These are phyloP conservation scores for Beverwykella pulmonaria DNA, from an alignment of 495 filamentous ascomycete species.

Conservation along the genomic window DNA sequence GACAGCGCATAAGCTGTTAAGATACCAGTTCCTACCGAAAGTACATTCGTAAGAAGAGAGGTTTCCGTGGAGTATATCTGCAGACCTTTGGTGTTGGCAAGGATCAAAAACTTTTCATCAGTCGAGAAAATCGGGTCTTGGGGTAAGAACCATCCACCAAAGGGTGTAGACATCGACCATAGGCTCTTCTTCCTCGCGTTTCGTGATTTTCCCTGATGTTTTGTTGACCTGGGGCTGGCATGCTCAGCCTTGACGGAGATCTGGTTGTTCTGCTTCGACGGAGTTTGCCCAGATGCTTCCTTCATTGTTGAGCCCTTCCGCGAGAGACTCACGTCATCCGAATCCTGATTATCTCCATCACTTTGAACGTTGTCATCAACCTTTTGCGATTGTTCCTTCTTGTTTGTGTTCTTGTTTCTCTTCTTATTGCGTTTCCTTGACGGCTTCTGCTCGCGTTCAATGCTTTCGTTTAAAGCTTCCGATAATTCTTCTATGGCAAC, in stretches of 20 bases:
- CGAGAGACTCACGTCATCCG: neutral
- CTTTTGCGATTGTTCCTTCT: neutral
- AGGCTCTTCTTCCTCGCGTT: neutral
- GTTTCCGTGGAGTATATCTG: constrained; percentile 80
- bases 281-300: neutral
- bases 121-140: constrained; percentile 75
- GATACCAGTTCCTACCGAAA: constrained; percentile 46
- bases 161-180: constrained; percentile 64
- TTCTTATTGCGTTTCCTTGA: constrained; percentile 10
- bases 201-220: constrained; percentile 2
- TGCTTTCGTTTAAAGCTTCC: neutral
- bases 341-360: neutral
- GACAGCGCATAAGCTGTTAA: constrained; percentile 64
- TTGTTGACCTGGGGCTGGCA: neutral
- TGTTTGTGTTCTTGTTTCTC: constrained; percentile 14
- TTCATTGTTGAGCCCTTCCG: neutral
- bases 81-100: constrained; percentile 65
- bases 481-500: neutral
- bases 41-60: constrained; percentile 72
- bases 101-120: constrained; percentile 81
- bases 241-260: neutral
- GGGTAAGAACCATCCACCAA: constrained; percentile 70
- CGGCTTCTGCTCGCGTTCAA: neutral
- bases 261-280: neutral
- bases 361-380: neutral